phyloP scores from a whole-genome alignment of 768 basidiomycete genomes.

The Mrakia hoshinonis region DNA sequence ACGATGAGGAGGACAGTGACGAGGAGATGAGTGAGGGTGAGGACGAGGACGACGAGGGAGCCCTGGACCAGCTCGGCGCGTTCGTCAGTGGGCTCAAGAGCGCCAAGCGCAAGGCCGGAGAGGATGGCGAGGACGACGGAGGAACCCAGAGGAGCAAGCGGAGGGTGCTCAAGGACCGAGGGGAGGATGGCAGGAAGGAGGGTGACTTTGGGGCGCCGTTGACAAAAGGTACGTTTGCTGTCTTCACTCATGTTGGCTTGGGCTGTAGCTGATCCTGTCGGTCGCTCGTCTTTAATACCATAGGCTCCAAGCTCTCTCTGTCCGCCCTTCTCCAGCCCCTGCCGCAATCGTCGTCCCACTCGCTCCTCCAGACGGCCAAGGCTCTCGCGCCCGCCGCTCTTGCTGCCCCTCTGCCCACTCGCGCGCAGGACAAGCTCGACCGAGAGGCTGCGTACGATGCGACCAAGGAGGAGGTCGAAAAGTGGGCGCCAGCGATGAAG shows the following conservation, averaged over 20 bases:
- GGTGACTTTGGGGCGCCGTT: slow-evolving; percentile 56
- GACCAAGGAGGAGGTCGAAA: slow-evolving; percentile 83
- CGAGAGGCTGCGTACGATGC: slow-evolving; percentile 90
- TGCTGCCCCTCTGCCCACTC: slow-evolving; percentile 72
- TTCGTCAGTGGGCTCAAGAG: slow-evolving; percentile 64
- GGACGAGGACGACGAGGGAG: slow-evolving; percentile 37
- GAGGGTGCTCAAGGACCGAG: slow-evolving; percentile 60
- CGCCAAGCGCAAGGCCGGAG: slow-evolving; percentile 60
- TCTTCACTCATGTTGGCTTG: not conserved
- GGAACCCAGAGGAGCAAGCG: slow-evolving; percentile 45
- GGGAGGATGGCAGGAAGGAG: slow-evolving; percentile 63
- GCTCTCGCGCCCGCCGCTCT: slow-evolving; percentile 51
- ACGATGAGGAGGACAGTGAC: slow-evolving; percentile 43
- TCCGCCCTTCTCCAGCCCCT: slow-evolving; percentile 44
- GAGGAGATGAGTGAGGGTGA: slow-evolving; percentile 35
- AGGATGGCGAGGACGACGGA: slow-evolving; percentile 39
- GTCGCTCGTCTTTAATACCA: slow-evolving; percentile 14
- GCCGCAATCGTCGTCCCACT: slow-evolving; percentile 59
- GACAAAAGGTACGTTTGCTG: slow-evolving; percentile 32
- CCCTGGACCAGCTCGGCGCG: slow-evolving; percentile 59
- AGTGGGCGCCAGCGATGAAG: slow-evolving; percentile 89
- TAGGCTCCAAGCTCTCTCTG: slow-evolving; percentile 40
- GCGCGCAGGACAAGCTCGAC: slow-evolving; percentile 80
- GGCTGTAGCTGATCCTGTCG: slow-evolving; percentile 31
- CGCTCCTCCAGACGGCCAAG: slow-evolving; percentile 58